A percentile compares a stretch with the other conserved stretches of the same genome.
Conservation (phyloP, 2,329 filamentous ascomycete species). For the Colletotrichum euphorbiae region DNA sequence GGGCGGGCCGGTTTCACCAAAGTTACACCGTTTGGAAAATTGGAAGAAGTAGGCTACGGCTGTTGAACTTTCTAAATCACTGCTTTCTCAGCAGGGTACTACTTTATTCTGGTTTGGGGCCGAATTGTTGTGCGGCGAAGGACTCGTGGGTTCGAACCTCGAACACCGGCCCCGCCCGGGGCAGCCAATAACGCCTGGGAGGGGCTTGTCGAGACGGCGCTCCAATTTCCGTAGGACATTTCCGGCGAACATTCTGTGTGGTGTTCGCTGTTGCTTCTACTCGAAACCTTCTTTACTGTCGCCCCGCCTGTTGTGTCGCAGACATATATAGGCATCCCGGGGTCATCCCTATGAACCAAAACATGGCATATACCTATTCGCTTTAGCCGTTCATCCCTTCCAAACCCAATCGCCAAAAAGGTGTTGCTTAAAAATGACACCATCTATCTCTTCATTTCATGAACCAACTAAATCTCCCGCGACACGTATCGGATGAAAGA, state of each 20-base stretch:
- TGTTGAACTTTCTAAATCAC: background rate
- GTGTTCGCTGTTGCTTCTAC: background rate
- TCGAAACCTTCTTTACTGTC: background rate
- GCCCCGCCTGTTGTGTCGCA: conserved; percentile 20
- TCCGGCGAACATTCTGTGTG: background rate
- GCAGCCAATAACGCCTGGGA: conserved; percentile 20
- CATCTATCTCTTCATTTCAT: background rate
- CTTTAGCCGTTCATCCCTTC: background rate
- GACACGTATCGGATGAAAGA: background rate
- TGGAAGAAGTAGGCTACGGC: conserved; percentile 12
- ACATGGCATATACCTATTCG: background rate
- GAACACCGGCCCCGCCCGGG: conserved; percentile 16
- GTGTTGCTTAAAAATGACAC: background rate
- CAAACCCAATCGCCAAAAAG: background rate
- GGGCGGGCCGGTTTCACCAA: background rate
- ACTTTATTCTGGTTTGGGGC: background rate
- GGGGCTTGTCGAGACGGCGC: conserved; percentile 16
- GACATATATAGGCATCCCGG: conserved; percentile 13
- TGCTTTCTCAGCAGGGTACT: background rate
- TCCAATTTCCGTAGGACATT: background rate
- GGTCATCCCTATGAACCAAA: background rate
- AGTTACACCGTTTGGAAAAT: conserved; percentile 3
- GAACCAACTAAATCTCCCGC: background rate
- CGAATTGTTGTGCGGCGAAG: no score
- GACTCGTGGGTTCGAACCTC: background rate